Evolutionary conservation across 371 early-diverging fungal genomes (phyloP), one percentile per base, ranked within the genome.

Genomic region (Basidiobolus meristosporus): DNA sequence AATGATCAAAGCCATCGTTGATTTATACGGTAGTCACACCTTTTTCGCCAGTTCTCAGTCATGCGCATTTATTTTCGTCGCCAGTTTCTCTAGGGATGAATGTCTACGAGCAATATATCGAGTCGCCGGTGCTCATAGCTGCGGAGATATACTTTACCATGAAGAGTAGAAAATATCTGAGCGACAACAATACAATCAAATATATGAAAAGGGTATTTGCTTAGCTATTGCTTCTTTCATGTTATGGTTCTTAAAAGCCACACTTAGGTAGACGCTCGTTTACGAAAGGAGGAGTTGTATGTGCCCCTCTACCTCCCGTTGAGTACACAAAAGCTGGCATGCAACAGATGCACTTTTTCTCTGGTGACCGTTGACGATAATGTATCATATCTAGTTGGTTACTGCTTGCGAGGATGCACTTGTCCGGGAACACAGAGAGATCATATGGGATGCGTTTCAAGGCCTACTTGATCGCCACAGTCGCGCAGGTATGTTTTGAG

Each of bases 361-460:
- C n/a, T n/a, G n/a, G n/a, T n/a, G n/a, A n/a, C n/a, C n/a, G n/a
- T n/a, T 14, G 16, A 4, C n/a, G 30, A 7, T 26, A 2, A 1
- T 12, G 21, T 43, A 7, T 11, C 12, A n/a, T 42, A 9, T 9
- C 7, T 45, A 65, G 43, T 64, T 90, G 14, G 74, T 82, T 39
- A 64, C 65, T 6, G 77, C 69, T 16, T 82, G 87, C 50, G 90
- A 91, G 45, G 65, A 57, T 5, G 85, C 80, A 2, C 63, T 96
- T 5, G 84, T 96, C 40, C 69, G 73, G 42, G 69, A 74, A 40
- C 86, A 90, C 53, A 67, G 75, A 7, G 68, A 69, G 31, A 65
- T 59, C 6, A 74, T 96, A 39, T 77, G 75, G 60, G 80, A 81
- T 32, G 90, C 90, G 47, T 96, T 96, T 63, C 76, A 81, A 49